Conservation (phyloP, 805 yeast species). For the Lipomyces japonicus region DNA sequence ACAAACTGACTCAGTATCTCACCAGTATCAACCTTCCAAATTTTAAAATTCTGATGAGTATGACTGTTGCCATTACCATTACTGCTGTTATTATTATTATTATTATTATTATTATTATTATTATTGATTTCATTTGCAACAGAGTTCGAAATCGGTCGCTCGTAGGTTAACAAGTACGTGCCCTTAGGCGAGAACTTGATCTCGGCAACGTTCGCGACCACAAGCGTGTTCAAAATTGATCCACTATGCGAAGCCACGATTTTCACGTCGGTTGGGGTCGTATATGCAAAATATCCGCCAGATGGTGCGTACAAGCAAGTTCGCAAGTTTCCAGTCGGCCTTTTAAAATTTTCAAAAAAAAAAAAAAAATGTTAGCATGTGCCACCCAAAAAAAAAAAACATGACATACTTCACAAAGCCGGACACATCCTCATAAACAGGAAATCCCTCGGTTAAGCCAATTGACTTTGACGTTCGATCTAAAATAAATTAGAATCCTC, state of each 20-base stretch:
- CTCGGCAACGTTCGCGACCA: constrained; percentile 68
- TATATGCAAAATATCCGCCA: constrained; percentile 67
- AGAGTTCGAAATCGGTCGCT: constrained; percentile 77
- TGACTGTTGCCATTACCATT: constrained; percentile 36
- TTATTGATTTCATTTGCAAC: too few relatives aligned
- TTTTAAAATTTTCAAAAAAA: background rate
- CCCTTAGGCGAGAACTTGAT: constrained; percentile 87
- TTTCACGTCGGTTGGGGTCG: constrained; percentile 58
- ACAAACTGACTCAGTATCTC: constrained; percentile 58
- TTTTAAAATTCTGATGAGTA: constrained; percentile 72
- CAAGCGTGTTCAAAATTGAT: constrained; percentile 46
- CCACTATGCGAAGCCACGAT: constrained; percentile 57
- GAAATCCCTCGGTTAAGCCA: constrained; percentile 51
- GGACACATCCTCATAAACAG: constrained; percentile 37
- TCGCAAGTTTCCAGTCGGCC: constrained; percentile 41
- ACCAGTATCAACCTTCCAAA: constrained; percentile 57
- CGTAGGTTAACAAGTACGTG: constrained; percentile 79
- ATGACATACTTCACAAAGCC: constrained; percentile 35
- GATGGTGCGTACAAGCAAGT: constrained; percentile 62
- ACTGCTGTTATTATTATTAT: constrained; percentile 58
- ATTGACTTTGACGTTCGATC: constrained; percentile 58
- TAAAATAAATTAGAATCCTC: constrained; percentile 20
- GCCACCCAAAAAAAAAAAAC: background rate
- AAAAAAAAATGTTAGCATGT: background rate
- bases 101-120: too few relatives aligned